Evolutionary conservation across 345 rosid genomes (phyloP), one percentile per base, ranked within the genome.

Genomic region (Brassica nigra): DNA sequence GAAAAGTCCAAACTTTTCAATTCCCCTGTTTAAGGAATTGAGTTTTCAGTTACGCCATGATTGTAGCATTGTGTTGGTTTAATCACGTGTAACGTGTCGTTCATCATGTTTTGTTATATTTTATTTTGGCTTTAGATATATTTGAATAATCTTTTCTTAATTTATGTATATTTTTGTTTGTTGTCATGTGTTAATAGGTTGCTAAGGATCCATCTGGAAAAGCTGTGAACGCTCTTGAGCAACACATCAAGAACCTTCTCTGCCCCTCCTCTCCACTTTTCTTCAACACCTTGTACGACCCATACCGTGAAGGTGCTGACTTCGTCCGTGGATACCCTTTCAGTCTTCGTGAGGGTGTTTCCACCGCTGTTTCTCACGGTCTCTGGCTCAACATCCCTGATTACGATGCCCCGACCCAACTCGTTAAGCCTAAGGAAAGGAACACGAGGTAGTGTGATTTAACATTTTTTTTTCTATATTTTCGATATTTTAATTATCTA

Each of bases 351-450:
- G 97, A 91, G 82, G 97, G 97, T 87, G 94, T 82, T 29, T 82
- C 87, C 33, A 93, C 97, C 3, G 18, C 18, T 18, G 18, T 18
- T 18, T 18, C 18, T 18, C 97, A 93, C 68, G 97, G 98, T 18
- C 91, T 93, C 61, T 93, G 98, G 98, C 98, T 93, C 72, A 93
- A 93, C 90, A 93, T 93, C 73, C 98, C 97, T 28, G 97, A 93
- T 74, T 93, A 93, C 79, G 98, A 93, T 85, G 98, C 98, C 27
- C 98, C 98, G 0, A 93, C 98, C 36, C 98, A 93, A 78, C 97
- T 93, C 59, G 98, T 93, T 67, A 93, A 93, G 87, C 98, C 98
- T 66, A 92, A 68, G 33, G 98, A 93, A 86, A 91, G 93, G 84
- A 92, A 93, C 88, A 86, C 89, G 3, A 86, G 98, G 97, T 90